Percentiles rank a stretch among this genome's conserved stretches.
These are phyloP conservation scores for Peronospora tabacina DNA, from an alignment of 352 stramenopile genomes.

Conservation along the genomic window DNA sequence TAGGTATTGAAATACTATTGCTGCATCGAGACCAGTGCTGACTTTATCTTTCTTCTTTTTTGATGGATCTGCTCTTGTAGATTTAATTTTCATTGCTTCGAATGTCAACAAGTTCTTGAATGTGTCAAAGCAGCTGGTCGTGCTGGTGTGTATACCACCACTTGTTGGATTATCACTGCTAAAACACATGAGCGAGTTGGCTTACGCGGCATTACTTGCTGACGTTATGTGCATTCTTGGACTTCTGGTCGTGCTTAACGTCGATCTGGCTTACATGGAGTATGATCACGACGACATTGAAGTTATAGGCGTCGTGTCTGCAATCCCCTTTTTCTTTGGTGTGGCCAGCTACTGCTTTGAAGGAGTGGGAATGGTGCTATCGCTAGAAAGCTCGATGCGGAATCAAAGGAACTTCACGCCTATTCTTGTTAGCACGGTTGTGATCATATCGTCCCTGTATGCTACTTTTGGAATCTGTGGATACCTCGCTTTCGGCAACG, in stretches of 20 bases:
- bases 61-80: conserved; percentile 9
- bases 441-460: conserved; percentile 84
- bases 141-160: conserved; percentile 50
- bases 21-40: background rate
- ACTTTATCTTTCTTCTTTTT: conserved; percentile 1
- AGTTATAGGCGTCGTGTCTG: conserved; percentile 45
- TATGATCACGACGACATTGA: conserved; percentile 46
- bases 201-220: conserved; percentile 82
- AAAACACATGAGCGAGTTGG: conserved; percentile 82
- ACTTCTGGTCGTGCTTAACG: conserved; percentile 73
- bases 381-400: conserved; percentile 81
- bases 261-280: conserved; percentile 73
- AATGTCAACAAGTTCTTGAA: conserved; percentile 77
- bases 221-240: conserved; percentile 86
- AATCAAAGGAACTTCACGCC: conserved; percentile 66
- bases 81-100: conserved; percentile 89
- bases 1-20: conserved; percentile 19
- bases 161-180: conserved; percentile 79
- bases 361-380: conserved; percentile 84
- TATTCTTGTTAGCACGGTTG: conserved; percentile 63
- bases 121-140: conserved; percentile 44
- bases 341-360: conserved; percentile 89
- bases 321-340: conserved; percentile 82
- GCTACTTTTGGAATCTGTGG: conserved; percentile 80
- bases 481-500: conserved; percentile 80